Conservation (phyloP, 805 yeast species). For the Zygotorulaspora chibaensis region DNA sequence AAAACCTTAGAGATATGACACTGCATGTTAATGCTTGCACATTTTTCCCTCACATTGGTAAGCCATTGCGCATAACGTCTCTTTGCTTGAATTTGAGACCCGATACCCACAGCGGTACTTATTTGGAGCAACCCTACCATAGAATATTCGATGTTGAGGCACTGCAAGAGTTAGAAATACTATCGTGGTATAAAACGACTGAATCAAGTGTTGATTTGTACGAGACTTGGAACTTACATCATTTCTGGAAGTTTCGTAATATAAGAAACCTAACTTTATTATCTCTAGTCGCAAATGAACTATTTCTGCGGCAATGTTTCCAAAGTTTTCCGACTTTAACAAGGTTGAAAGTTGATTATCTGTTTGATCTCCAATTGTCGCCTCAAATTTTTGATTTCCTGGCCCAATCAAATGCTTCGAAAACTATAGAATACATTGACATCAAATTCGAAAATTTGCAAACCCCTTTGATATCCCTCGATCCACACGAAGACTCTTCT, state of each 20-base stretch:
- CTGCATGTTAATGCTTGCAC: constrained; percentile 28
- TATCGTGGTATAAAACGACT: constrained; percentile 38
- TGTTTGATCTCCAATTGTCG: constrained; percentile 25
- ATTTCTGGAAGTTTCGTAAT: constrained; percentile 30
- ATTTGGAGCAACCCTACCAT: constrained; percentile 15
- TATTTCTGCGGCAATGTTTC: constrained; percentile 27
- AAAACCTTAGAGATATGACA: constrained; percentile 21
- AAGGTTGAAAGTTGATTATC: constrained; percentile 36
- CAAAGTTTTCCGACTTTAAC: constrained; percentile 23
- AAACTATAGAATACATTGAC: constrained; percentile 34
- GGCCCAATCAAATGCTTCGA: constrained; percentile 23
- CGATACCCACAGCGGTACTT: constrained; percentile 22
- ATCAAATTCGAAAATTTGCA: constrained; percentile 26
- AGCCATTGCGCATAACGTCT: constrained; percentile 22
- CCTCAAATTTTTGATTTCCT: constrained; percentile 20
- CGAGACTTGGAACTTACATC: constrained; percentile 25
- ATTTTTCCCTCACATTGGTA: constrained; percentile 19
- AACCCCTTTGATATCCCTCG: constrained; percentile 21
- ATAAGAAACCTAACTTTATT: constrained; percentile 34
- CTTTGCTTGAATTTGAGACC: constrained; percentile 29
- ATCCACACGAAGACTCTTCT: constrained; percentile 18
- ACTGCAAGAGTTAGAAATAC: constrained; percentile 33
- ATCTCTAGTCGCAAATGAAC: constrained; percentile 29
- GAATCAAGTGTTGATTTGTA: constrained; percentile 22
- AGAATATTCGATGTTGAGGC: constrained; percentile 33